Percentiles rank a stretch among this genome's conserved stretches.
Evolutionary conservation across 306 rosid genomes (phyloP).

Genomic region (Prosopis cineraria): DNA sequence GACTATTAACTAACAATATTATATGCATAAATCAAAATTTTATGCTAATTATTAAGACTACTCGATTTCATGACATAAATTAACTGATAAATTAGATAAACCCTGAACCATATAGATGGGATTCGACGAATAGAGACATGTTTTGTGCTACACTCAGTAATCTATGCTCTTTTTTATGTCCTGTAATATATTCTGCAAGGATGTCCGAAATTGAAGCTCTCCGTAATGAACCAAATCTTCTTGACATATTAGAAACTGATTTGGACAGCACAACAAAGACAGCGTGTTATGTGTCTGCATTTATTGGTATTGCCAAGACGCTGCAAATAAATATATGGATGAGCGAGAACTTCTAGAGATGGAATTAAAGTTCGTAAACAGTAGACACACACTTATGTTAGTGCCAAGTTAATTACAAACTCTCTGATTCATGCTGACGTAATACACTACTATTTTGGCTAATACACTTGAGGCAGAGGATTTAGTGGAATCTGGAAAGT

Average conservation of each 20-base stretch:
- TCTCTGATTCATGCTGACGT: not conserved
- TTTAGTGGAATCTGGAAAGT: slow-evolving; percentile 8
- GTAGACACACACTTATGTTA: not conserved
- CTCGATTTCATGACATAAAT: not conserved
- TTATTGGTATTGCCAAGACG: not conserved
- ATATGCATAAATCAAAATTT: not conserved
- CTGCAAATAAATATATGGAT: not conserved
- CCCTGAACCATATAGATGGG: not conserved
- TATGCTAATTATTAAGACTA: not conserved
- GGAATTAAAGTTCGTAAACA: not conserved
- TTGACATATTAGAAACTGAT: not conserved
- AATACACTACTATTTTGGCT: not conserved
- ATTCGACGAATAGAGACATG: not conserved
- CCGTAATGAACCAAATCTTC: not conserved
- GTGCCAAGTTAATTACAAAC: not conserved
- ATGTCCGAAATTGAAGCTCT: not conserved
- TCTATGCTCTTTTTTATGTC: not conserved
- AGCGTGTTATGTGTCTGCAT: not conserved
- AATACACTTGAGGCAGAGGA: not conserved
- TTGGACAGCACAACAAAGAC: not conserved
- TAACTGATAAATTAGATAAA: not conserved
- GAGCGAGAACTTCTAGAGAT: not conserved
- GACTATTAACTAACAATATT: not conserved
- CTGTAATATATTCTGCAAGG: not conserved
- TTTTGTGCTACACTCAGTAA: not conserved